Percentiles rank a stretch among this genome's conserved stretches.
These are phyloP conservation scores for Boletus sp. DNA, from an alignment of 1,284 basidiomycete species.

Conservation along the genomic window DNA sequence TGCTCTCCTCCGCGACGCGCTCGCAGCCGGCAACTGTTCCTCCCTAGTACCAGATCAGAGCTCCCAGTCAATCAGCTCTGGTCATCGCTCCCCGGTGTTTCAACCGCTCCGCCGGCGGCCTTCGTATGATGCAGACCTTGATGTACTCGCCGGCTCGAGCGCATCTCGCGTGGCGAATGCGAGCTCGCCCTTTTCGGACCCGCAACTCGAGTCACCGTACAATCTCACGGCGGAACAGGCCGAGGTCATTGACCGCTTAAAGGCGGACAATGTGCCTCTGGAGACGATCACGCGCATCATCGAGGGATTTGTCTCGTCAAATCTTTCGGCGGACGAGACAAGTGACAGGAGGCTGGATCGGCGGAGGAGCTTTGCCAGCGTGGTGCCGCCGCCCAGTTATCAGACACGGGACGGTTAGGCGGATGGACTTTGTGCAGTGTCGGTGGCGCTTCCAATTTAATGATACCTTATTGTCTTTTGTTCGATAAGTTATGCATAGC, in stretches of 20 bases:
- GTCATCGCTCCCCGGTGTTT: neutral
- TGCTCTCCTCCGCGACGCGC: slow-evolving; percentile 14
- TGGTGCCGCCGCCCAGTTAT: slow-evolving; percentile 21
- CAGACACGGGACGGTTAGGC: slow-evolving; percentile 5
- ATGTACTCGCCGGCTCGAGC: neutral
- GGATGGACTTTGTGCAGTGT: neutral
- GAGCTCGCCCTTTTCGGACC: neutral
- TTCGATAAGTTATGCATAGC: too few relatives aligned
- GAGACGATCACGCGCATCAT: slow-evolving; percentile 22
- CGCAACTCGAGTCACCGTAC: neutral
- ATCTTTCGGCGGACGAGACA: neutral
- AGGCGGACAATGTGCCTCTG: slow-evolving; percentile 6
- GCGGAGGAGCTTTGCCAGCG: slow-evolving; percentile 10
- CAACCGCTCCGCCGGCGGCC: slow-evolving; percentile 4
- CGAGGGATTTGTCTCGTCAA: slow-evolving; percentile 6
- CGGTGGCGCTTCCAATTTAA: too few relatives aligned
- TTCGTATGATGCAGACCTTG: neutral
- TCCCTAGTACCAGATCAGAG: neutral
- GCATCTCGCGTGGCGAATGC: neutral
- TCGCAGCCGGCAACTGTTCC: neutral
- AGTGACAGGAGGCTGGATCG: neutral
- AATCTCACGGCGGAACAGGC: slow-evolving; percentile 15
- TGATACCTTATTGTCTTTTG: too few relatives aligned
- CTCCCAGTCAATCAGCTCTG: slow-evolving; percentile 1
- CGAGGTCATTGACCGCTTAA: slow-evolving; percentile 14